phyloP scores from a whole-genome alignment of 441 rosid genomes.

The Gossypium trilobum region DNA sequence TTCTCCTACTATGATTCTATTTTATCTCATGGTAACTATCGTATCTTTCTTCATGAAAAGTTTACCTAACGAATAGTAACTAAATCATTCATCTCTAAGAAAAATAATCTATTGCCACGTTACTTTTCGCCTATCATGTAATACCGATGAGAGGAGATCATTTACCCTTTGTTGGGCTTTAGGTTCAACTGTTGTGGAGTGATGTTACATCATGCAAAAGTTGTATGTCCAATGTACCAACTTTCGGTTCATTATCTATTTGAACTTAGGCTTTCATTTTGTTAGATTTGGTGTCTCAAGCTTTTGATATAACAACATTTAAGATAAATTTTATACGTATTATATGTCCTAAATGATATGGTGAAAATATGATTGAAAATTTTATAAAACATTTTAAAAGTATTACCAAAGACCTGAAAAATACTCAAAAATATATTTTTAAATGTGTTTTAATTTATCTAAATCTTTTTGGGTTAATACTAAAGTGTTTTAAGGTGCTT shows the following conservation, averaged over 20 bases:
- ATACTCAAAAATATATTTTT: neutral
- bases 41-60: too few species aligned
- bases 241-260: neutral
- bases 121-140: too few species aligned
- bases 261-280: neutral
- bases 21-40: too few species aligned
- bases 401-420: neutral
- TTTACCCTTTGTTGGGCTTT: neutral
- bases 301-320: neutral
- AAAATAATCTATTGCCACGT: too few species aligned
- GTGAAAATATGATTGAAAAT: neutral
- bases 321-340: neutral
- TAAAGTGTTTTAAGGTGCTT: too few species aligned
- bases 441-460: neutral
- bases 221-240: neutral
- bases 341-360: neutral
- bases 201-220: neutral
- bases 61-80: too few species aligned
- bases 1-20: too few species aligned
- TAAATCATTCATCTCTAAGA: too few species aligned
- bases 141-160: too few species aligned
- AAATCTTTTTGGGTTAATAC: neutral
- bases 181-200: neutral
- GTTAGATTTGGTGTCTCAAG: neutral
- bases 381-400: neutral